Evolutionary conservation across 148 eudicot genomes (phyloP).

Genomic region (Pouteria glomerata): DNA sequence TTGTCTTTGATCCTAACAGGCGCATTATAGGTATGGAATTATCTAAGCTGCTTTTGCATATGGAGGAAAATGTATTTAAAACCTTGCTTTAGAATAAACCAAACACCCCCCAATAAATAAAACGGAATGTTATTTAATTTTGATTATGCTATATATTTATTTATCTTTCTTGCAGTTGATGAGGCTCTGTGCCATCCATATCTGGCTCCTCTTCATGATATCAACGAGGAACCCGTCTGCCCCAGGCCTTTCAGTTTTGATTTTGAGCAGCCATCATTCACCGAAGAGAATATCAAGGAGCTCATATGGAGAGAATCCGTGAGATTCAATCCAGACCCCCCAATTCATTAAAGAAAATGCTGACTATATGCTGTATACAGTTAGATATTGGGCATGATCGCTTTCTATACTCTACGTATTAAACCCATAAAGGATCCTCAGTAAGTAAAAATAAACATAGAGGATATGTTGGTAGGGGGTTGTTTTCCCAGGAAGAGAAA

Average conservation of each 20-base stretch:
- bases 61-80: background rate
- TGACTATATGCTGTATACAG: background rate
- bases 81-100: too few relatives aligned
- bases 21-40: constrained; percentile 67
- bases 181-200: constrained; percentile 76
- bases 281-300: constrained; percentile 86
- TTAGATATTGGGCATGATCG: constrained; percentile 5
- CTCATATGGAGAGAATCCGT: constrained; percentile 89
- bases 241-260: constrained; percentile 76
- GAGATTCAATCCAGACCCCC: constrained; percentile 75
- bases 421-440: background rate
- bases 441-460: constrained; percentile 14
- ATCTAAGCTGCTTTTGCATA: background rate
- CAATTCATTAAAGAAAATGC: constrained; percentile 28
- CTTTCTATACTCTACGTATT: constrained; percentile 2
- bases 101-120: too few relatives aligned
- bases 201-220: constrained; percentile 80
- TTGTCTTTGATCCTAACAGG: constrained; percentile 82
- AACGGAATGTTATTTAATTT: too few relatives aligned
- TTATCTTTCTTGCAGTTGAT: constrained; percentile 34
- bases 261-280: constrained; percentile 90
- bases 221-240: constrained; percentile 83
- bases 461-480: background rate
- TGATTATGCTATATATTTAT: too few relatives aligned
- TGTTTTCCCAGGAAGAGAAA: too few relatives aligned